Evolutionary conservation across 2,329 filamentous ascomycete genomes (phyloP).

Genomic region (Fusarium pseudograminearum): DNA sequence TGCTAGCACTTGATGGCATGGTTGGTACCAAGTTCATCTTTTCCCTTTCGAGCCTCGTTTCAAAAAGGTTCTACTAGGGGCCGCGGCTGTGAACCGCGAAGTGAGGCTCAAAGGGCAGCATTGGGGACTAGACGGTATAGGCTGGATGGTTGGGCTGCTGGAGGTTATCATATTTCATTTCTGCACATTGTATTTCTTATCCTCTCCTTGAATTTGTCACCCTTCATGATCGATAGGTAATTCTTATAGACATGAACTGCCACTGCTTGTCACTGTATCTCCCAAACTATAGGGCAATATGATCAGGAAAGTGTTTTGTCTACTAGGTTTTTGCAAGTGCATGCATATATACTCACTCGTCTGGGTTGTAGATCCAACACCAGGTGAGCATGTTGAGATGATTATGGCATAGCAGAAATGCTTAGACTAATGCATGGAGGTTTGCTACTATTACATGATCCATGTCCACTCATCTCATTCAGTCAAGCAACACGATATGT

Average conservation of each 20-base stretch:
- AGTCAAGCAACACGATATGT: neutral
- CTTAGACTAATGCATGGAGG: neutral
- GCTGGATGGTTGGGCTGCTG: slow-evolving; percentile 27
- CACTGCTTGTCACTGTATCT: slow-evolving; percentile 23
- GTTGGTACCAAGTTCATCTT: slow-evolving; percentile 22
- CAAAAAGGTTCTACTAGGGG: slow-evolving; percentile 11
- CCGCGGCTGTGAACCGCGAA: neutral
- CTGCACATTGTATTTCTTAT: slow-evolving; percentile 20
- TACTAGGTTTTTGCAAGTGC: neutral
- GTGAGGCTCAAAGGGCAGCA: neutral
- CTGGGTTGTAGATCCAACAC: neutral
- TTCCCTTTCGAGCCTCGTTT: slow-evolving; percentile 3
- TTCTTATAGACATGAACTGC: slow-evolving; percentile 24
- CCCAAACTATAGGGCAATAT: slow-evolving; percentile 30
- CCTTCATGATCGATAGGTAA: slow-evolving; percentile 35
- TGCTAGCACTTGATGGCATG: slow-evolving; percentile 37
- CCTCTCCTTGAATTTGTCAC: slow-evolving; percentile 7
- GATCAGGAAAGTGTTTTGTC: slow-evolving; percentile 20
- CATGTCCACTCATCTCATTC: neutral
- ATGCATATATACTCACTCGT: neutral
- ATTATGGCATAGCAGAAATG: neutral
- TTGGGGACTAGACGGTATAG: slow-evolving; percentile 15
- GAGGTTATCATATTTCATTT: slow-evolving; percentile 39
- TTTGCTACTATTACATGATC: neutral
- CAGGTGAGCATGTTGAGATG: neutral